Evolutionary conservation across 768 basidiomycete genomes (phyloP).

Genomic region (Mycena amicta): DNA sequence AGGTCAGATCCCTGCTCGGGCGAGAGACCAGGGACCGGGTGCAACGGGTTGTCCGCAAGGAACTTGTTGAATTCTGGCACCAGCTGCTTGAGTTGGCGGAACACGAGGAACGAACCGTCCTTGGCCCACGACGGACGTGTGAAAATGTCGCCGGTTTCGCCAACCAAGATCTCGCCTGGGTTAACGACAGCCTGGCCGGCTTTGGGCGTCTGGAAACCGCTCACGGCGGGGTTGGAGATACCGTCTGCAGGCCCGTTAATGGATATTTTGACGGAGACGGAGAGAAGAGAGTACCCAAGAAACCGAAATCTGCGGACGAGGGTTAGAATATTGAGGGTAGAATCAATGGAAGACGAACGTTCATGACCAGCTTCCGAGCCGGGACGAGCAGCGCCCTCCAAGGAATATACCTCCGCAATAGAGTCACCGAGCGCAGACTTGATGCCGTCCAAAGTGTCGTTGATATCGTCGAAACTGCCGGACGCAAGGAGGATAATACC

Average conservation of each 20-base stretch:
- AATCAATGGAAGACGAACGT: constrained; percentile 28
- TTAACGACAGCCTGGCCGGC: constrained; percentile 21
- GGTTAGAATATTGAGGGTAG: neutral
- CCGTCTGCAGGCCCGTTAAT: constrained; percentile 12
- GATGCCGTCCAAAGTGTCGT: constrained; percentile 11
- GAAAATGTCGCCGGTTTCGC: too few species aligned
- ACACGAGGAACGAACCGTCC: constrained; percentile 37
- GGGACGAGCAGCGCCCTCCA: constrained; percentile 26
- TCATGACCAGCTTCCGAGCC: constrained; percentile 27
- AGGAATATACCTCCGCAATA: constrained; percentile 20
- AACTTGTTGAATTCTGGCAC: constrained; percentile 42
- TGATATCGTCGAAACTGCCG: constrained; percentile 17
- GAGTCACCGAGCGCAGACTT: constrained; percentile 13
- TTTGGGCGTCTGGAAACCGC: constrained; percentile 12
- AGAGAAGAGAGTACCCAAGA: too few species aligned
- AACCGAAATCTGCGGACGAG: constrained; percentile 23
- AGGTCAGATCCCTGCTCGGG: constrained; percentile 46
- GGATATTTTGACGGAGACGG: too few species aligned
- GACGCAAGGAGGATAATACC: constrained; percentile 24
- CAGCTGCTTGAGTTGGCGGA: constrained; percentile 36
- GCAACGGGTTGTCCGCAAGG: constrained; percentile 42
- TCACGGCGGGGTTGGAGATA: constrained; percentile 19
- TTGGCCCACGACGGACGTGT: constrained; percentile 26
- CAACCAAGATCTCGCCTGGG: constrained; percentile 23
- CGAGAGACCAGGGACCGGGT: constrained; percentile 37